These are phyloP conservation scores for Trichoderma endophyticum DNA, from an alignment of 2,329 filamentous ascomycete species.

Conservation along the genomic window DNA sequence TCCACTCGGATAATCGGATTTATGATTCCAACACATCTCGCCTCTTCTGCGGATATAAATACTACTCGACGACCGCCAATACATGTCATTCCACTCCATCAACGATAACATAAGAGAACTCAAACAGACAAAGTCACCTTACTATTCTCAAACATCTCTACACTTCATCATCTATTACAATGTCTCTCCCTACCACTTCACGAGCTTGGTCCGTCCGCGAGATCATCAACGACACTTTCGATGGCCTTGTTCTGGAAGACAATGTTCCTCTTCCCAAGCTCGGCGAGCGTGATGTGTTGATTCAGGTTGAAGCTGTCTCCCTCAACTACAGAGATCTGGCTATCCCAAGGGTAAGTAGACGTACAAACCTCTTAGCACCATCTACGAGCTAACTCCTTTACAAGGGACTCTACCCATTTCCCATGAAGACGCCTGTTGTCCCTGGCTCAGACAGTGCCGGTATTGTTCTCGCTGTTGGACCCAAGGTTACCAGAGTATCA, in stretches of 20 bases:
- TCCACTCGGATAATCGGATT: not conserved
- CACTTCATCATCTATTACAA: not conserved
- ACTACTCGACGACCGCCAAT: not conserved
- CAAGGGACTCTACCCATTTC: slow-evolving; percentile 23
- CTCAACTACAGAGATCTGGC: slow-evolving; percentile 27
- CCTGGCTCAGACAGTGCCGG: slow-evolving; percentile 51
- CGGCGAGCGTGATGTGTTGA: slow-evolving; percentile 7
- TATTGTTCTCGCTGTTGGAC: slow-evolving; percentile 46
- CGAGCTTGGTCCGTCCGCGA: not conserved
- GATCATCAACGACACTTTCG: not conserved
- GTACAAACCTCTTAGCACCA: not conserved
- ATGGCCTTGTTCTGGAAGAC: not conserved
- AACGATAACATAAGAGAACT: not conserved
- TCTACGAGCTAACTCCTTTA: not conserved
- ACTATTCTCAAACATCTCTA: not conserved
- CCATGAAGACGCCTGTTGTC: slow-evolving; percentile 25
- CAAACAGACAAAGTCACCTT: not conserved
- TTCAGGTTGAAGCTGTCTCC: slow-evolving; percentile 26
- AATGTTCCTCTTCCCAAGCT: not conserved
- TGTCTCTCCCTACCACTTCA: slow-evolving; percentile 5
- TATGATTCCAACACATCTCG: not conserved
- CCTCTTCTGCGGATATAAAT: not conserved
- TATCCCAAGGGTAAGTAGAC: not conserved
- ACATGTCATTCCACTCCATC: not conserved
- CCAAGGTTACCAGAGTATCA: slow-evolving; percentile 48